These are phyloP conservation scores for Phytophthora citricola DNA, from an alignment of 352 stramenopile species.

Conservation along the genomic window DNA sequence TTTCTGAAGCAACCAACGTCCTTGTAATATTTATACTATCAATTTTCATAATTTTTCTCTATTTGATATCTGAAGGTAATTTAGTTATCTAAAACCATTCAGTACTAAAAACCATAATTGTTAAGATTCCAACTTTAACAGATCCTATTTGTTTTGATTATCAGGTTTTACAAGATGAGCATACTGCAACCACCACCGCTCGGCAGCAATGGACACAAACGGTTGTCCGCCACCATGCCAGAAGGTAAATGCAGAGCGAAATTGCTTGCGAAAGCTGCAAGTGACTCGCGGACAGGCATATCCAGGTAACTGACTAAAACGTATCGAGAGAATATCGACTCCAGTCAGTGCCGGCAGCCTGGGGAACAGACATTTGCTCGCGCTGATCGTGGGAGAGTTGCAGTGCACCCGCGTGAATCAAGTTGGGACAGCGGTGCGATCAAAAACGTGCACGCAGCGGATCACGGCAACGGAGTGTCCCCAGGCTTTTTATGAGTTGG, in stretches of 20 bases:
- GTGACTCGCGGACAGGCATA: background rate
- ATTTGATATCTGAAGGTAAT: background rate
- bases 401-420: slow-evolving; percentile 30
- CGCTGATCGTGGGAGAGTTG: slow-evolving; percentile 24
- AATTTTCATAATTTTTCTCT: too few relatives aligned
- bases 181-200: slow-evolving; percentile 14
- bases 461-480: background rate
- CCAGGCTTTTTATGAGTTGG: background rate
- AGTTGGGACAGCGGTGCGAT: slow-evolving; percentile 28
- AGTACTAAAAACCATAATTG: background rate
- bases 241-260: too few relatives aligned
- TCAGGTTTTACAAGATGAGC: background rate
- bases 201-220: background rate
- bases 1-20: slow-evolving; percentile 14
- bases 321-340: background rate
- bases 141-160: background rate
- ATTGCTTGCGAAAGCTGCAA: too few relatives aligned
- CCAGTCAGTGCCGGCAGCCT: background rate
- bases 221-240: background rate
- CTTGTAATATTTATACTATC: background rate
- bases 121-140: background rate
- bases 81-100: too few relatives aligned
- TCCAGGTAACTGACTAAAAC: background rate
- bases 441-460: slow-evolving; percentile 22
- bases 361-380: background rate